Evolutionary conservation across 2,329 filamentous ascomycete species (phyloP), one percentile per base, ranked within the genome.

Genomic region (Aspergillus fischeri): DNA sequence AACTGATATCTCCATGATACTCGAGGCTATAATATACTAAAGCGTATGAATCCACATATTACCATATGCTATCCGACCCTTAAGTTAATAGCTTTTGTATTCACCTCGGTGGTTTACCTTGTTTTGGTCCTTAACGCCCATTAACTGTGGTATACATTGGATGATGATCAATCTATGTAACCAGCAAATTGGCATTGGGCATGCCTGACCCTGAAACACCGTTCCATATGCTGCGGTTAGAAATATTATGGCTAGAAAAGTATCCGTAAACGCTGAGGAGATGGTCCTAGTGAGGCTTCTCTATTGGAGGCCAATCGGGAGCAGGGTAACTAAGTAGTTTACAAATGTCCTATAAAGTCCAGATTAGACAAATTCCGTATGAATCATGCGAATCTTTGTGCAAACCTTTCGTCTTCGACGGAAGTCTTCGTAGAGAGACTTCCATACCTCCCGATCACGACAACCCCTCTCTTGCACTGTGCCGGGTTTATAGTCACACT

Each of bases 261-360:
- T 27, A 14, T 29, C 7, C 4, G 11, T 45, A n/a, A 27, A 24
- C 17, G 24, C 44, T 24, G 5, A 25, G 24, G 11, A 14, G 24
- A n/a, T 2, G 27, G 28, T 25, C 29, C 10, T 28, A 20, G n/a
- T 28, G 28, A 21, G 32, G 28, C 20, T 44, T 42, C 14, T 61
- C 56, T 27, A 29, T 49, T 8, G 64, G 66, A 14, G 64, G 64
- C 69, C 65, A 73, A 27, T 69, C 57, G 3, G 72, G 72, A 28
- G 73, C 72, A 21, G 71, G 71, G 53, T 68, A 75, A 52, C 73
- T 75, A 29, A 75, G 63, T n/a, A 75, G 60, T 54, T 64, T 70
- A 60, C 70, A 73, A 24, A 72, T 56, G 51, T 73, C 68, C 69
- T 72, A 56, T 6, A 10, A 1, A 6, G 47, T 24, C 41, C 4